Evolutionary conservation across 768 basidiomycete genomes (phyloP).

Genomic region (Mycena epipterygia): DNA sequence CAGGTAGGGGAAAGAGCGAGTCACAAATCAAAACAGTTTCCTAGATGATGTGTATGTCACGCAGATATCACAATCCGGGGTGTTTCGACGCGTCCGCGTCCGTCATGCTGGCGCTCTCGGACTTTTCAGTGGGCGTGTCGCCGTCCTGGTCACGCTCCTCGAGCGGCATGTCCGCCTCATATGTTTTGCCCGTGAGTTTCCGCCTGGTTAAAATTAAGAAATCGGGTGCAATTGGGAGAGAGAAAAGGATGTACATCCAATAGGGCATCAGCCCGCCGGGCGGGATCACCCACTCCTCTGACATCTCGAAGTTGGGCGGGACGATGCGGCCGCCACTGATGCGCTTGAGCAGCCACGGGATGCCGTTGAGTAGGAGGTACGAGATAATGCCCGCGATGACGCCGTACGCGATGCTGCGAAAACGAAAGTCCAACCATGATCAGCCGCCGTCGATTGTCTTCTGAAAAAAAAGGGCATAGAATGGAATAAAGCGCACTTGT

Average conservation of each 20-base stretch:
- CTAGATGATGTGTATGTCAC: too few species aligned
- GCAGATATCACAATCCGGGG: too few species aligned
- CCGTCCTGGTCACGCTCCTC: conserved; percentile 21
- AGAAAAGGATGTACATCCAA: conserved; percentile 74
- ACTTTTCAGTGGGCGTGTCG: conserved; percentile 32
- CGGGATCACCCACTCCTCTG: conserved; percentile 80
- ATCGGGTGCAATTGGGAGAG: too few species aligned
- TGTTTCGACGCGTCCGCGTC: too few species aligned
- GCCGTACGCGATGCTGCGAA: conserved; percentile 84
- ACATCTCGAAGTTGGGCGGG: conserved; percentile 72
- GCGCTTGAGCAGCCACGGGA: conserved; percentile 70
- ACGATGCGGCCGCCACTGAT: conserved; percentile 69
- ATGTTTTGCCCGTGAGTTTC: conserved; percentile 6
- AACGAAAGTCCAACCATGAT: too few species aligned
- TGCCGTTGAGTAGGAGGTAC: conserved; percentile 79
- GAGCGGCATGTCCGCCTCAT: conserved; percentile 16
- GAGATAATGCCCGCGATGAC: conserved; percentile 84
- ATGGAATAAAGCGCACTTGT: conserved; percentile 66
- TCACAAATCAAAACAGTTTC: too few species aligned
- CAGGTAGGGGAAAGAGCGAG: too few species aligned
- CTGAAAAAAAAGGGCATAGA: background rate
- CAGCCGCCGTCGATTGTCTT: too few species aligned
- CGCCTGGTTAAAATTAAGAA: conserved; percentile 9
- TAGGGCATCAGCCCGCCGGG: conserved; percentile 75
- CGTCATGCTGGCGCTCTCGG: conserved; percentile 27